Evolutionary conservation across 306 rosid genomes (phyloP).

Genomic region (Rubus parviflorus): DNA sequence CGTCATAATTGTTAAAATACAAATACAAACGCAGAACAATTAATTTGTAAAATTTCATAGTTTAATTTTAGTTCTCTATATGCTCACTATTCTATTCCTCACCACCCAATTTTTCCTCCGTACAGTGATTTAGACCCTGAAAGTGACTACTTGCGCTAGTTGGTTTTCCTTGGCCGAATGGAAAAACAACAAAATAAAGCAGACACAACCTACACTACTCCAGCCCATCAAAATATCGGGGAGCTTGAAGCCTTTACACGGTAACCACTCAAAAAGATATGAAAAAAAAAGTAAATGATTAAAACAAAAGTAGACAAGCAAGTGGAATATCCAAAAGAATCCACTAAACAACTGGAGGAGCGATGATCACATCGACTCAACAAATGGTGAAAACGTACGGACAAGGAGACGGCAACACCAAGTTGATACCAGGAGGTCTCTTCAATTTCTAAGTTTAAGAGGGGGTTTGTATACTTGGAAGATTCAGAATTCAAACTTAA

Average conservation of each 20-base stretch:
- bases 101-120: background rate
- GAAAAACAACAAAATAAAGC: background rate
- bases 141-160: background rate
- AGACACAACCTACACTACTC: background rate
- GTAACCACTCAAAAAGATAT: background rate
- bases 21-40: background rate
- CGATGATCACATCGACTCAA: background rate
- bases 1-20: background rate
- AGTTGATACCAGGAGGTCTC: background rate
- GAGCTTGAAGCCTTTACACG: background rate
- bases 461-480: background rate
- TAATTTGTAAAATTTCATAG: background rate
- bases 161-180: background rate
- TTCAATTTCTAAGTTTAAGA: no score
- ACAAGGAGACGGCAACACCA: background rate
- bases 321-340: slow-evolving; percentile 7
- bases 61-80: background rate
- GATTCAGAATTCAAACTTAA: background rate
- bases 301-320: background rate
- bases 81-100: background rate
- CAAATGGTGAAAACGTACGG: background rate
- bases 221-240: no score
- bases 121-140: background rate
- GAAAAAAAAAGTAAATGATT: background rate
- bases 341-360: slow-evolving; percentile 1